Evolutionary conservation across 2,329 filamentous ascomycete genomes (phyloP).

Genomic region (Botrytis medusae): DNA sequence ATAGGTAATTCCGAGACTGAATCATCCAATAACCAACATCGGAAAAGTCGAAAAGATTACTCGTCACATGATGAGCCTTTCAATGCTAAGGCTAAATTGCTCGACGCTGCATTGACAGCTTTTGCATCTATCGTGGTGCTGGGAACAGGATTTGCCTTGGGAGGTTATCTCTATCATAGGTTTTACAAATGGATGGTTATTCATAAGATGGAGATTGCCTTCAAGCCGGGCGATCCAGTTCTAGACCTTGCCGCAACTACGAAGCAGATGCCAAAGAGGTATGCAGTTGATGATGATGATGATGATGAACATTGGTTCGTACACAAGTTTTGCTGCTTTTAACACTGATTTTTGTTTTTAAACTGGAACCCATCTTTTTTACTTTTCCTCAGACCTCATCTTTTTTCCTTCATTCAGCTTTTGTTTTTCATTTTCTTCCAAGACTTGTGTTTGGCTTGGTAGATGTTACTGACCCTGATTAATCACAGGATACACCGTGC

Average conservation of each 20-base stretch:
- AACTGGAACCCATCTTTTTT: neutral
- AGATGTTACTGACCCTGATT: neutral
- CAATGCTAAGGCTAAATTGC: slow-evolving; percentile 54
- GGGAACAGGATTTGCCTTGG: slow-evolving; percentile 61
- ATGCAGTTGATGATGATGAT: slow-evolving; percentile 31
- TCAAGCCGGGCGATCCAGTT: slow-evolving; percentile 87
- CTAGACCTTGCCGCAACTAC: slow-evolving; percentile 72
- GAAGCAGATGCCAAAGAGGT: slow-evolving; percentile 51
- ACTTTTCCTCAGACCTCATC: neutral
- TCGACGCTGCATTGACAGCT: slow-evolving; percentile 73
- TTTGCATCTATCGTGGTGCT: slow-evolving; percentile 73
- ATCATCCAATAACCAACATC: neutral
- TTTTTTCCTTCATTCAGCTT: neutral
- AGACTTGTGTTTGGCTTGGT: neutral
- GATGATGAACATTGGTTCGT: slow-evolving; percentile 56
- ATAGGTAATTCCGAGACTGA: neutral
- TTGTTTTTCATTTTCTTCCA: neutral
- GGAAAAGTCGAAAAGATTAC: neutral
- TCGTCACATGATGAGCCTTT: slow-evolving; percentile 16
- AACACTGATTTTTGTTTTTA: neutral
- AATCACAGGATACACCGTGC: slow-evolving; percentile 63
- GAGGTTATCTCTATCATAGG: slow-evolving; percentile 76
- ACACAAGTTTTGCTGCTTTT: neutral
- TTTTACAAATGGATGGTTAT: slow-evolving; percentile 88
- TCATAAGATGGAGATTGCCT: slow-evolving; percentile 90